These are phyloP conservation scores for Salvia rosmarinus DNA, from an alignment of 257 asterid species.

Conservation along the genomic window DNA sequence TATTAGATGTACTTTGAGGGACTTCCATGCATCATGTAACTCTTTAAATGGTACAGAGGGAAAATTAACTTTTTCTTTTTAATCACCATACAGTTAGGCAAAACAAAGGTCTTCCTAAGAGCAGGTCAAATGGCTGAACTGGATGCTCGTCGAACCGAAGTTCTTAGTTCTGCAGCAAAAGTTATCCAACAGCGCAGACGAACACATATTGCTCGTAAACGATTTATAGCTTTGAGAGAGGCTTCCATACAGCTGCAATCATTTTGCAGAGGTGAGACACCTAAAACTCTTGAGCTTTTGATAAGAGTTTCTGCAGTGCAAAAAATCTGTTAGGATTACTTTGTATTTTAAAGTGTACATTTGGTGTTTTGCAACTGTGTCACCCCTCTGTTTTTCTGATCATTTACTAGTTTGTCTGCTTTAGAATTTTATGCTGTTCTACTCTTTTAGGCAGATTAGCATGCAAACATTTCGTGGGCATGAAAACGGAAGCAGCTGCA, in stretches of 20 bases:
- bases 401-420: conserved; percentile 14
- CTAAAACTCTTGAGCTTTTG: conserved; percentile 10
- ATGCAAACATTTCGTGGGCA: conserved; percentile 51
- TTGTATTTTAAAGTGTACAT: conserved; percentile 20
- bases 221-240: conserved; percentile 60
- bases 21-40: conserved; percentile 9
- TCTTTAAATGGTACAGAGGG: conserved; percentile 2
- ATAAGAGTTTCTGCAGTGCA: conserved; percentile 1
- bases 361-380: conserved; percentile 11
- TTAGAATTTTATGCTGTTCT: conserved; percentile 36
- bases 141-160: conserved; percentile 95
- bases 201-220: conserved; percentile 82
- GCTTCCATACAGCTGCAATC: conserved; percentile 80
- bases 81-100: conserved; percentile 71
- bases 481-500: conserved; percentile 88
- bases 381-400: conserved; percentile 4
- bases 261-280: conserved; percentile 75
- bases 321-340: conserved; percentile 8
- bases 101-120: conserved; percentile 95
- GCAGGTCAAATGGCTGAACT: conserved; percentile 99
- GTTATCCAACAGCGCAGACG: conserved; percentile 75
- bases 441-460: conserved; percentile 74
- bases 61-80: conserved; percentile 31
- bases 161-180: conserved; percentile 83
- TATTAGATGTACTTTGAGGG: conserved; percentile 23